Evolutionary conservation across 2,329 filamentous ascomycete genomes (phyloP).

Genomic region (Monosporascus sp.): DNA sequence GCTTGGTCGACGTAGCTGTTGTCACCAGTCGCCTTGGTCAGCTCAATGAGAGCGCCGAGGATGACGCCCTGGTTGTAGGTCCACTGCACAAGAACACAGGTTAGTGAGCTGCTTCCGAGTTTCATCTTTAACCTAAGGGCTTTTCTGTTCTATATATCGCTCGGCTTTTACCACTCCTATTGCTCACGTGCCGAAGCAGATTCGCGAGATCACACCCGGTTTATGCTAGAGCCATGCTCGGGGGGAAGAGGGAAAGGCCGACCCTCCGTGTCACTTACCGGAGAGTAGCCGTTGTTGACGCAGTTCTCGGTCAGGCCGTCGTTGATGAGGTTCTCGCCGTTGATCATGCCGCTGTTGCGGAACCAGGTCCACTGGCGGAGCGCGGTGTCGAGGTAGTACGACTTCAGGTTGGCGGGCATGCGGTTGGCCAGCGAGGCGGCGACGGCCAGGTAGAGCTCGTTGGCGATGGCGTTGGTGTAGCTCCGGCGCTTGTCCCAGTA

Average conservation of each 20-base stretch:
- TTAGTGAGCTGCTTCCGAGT: background rate
- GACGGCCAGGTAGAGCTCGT: constrained; percentile 46
- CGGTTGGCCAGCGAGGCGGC: constrained; percentile 45
- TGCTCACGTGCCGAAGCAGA: too few relatives aligned
- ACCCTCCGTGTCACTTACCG: constrained; percentile 7
- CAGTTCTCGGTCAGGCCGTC: constrained; percentile 41
- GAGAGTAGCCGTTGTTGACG: constrained; percentile 45
- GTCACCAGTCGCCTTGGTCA: constrained; percentile 40
- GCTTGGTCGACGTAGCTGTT: constrained; percentile 37
- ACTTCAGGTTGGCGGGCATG: constrained; percentile 20
- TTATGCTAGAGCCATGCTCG: too few relatives aligned
- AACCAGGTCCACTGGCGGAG: constrained; percentile 43
- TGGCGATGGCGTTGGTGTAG: constrained; percentile 45
- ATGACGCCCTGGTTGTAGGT: constrained; percentile 57
- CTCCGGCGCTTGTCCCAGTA: constrained; percentile 47
- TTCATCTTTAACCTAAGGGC: too few relatives aligned
- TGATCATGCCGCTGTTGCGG: constrained; percentile 39
- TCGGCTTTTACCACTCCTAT: too few relatives aligned
- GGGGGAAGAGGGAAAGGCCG: too few relatives aligned
- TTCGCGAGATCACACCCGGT: too few relatives aligned
- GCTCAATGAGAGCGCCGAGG: constrained; percentile 49
- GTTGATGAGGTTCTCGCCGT: constrained; percentile 38
- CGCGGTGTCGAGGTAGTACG: constrained; percentile 37
- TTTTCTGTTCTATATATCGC: too few relatives aligned
- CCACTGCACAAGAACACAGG: constrained; percentile 26